Evolutionary conservation across 139 green algal genomes (phyloP).

Genomic region (Volvox africanus): DNA sequence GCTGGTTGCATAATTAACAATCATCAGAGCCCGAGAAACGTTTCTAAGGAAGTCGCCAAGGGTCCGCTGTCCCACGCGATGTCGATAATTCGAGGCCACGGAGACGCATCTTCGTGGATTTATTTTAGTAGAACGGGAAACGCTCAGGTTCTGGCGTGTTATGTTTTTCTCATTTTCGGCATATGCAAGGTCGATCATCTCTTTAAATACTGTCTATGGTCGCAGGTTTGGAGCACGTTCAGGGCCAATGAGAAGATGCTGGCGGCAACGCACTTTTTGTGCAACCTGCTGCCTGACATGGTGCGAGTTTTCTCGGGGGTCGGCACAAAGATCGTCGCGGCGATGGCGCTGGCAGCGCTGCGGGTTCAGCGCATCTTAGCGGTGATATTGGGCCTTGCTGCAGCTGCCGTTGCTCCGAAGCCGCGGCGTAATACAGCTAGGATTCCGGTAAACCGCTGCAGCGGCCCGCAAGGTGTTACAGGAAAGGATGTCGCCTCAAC

Average conservation of each 20-base stretch:
- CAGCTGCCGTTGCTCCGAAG: neutral
- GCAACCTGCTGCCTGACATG: constrained; percentile 43
- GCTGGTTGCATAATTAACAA: no score
- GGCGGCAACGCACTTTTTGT: neutral
- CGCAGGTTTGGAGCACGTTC: neutral
- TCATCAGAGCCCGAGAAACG: no score
- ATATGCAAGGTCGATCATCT: no score
- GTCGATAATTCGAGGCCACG: no score
- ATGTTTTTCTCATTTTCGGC: no score
- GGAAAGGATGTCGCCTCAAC: neutral
- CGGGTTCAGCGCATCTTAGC: neutral
- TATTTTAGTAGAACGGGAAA: no score
- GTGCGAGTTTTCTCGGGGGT: neutral
- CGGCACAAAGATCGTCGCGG: neutral
- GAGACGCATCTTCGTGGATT: no score
- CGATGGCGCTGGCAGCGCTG: neutral
- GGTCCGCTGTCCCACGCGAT: no score
- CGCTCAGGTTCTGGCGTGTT: no score
- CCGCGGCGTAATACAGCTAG: neutral
- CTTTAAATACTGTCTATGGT: neutral
- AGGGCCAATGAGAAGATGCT: constrained; percentile 3
- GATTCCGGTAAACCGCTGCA: neutral
- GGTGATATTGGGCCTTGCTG: neutral
- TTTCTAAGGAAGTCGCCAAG: no score
- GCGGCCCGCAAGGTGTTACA: neutral